Evolutionary conservation across 1,284 basidiomycete genomes (phyloP).

Genomic region (Austroboletus novae-zelandiae): DNA sequence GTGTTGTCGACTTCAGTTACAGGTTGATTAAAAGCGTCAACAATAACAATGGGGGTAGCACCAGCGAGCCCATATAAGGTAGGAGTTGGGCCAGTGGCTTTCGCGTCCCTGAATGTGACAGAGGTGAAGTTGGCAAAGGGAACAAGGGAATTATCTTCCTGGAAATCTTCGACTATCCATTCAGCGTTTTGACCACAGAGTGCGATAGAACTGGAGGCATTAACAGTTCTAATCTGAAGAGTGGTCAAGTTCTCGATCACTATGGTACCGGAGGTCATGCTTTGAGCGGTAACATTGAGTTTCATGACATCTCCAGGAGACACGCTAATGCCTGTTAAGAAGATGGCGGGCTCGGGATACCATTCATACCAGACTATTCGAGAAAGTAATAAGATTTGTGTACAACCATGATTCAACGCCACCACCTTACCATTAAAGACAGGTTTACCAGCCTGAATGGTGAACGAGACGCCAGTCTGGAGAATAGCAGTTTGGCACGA

Average conservation of each 20-base stretch:
- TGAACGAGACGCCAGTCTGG: background rate
- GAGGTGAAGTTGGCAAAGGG: background rate
- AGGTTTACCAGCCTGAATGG: too few species aligned
- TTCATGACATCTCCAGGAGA: background rate
- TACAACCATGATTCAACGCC: too few species aligned
- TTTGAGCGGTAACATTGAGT: background rate
- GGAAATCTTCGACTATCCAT: slow-evolving; percentile 10
- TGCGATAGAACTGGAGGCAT: background rate
- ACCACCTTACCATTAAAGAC: too few species aligned
- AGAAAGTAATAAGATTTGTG: too few species aligned
- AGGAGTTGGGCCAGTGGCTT: background rate
- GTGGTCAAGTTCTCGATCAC: slow-evolving; percentile 2
- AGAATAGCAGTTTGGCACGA: slow-evolving; percentile 4
- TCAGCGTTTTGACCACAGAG: slow-evolving; percentile 5
- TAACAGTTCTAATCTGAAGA: background rate
- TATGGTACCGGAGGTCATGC: background rate
- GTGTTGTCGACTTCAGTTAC: background rate
- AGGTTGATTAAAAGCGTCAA: background rate
- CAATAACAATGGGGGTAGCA: background rate
- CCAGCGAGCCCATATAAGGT: too few species aligned
- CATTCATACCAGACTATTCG: background rate
- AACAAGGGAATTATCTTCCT: background rate
- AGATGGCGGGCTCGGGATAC: background rate
- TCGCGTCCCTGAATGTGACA: background rate
- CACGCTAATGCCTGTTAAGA: background rate